Conservation (phyloP, 768 basidiomycete genomes). For the Kwoniella sp. region DNA sequence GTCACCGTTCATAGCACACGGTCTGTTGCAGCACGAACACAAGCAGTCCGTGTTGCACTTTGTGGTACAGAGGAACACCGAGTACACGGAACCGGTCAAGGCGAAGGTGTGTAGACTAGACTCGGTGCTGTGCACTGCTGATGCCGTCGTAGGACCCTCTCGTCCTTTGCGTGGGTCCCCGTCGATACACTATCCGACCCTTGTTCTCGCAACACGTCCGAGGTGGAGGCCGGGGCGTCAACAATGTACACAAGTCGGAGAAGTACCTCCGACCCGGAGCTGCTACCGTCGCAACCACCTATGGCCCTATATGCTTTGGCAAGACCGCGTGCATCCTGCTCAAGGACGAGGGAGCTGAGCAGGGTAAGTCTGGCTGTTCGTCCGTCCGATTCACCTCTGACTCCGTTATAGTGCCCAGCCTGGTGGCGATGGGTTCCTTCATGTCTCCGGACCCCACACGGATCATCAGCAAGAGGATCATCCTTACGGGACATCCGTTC, state of each 20-base stretch:
- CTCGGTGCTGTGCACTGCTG: not conserved
- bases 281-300: constrained; percentile 72
- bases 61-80: constrained; percentile 88
- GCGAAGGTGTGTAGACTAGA: constrained; percentile 65
- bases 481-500: constrained; percentile 93
- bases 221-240: constrained; percentile 83
- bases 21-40: constrained; percentile 89
- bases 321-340: constrained; percentile 74
- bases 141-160: constrained; percentile 62
- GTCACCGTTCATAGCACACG: constrained; percentile 66
- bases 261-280: constrained; percentile 76
- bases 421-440: constrained; percentile 87
- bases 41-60: constrained; percentile 91
- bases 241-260: constrained; percentile 97
- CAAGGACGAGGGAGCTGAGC: constrained; percentile 62
- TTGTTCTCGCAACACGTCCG: constrained; percentile 83
- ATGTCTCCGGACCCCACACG: constrained; percentile 84
- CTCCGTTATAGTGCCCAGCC: constrained; percentile 65
- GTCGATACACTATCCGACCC: constrained; percentile 77
- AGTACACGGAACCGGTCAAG: constrained; percentile 78
- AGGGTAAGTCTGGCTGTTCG: constrained; percentile 70
- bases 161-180: constrained; percentile 80
- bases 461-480: constrained; percentile 85
- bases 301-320: constrained; percentile 84
- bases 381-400: constrained; percentile 99